Conservation (phyloP, 1,284 basidiomycete genomes). For the Malassezia sp. region DNA sequence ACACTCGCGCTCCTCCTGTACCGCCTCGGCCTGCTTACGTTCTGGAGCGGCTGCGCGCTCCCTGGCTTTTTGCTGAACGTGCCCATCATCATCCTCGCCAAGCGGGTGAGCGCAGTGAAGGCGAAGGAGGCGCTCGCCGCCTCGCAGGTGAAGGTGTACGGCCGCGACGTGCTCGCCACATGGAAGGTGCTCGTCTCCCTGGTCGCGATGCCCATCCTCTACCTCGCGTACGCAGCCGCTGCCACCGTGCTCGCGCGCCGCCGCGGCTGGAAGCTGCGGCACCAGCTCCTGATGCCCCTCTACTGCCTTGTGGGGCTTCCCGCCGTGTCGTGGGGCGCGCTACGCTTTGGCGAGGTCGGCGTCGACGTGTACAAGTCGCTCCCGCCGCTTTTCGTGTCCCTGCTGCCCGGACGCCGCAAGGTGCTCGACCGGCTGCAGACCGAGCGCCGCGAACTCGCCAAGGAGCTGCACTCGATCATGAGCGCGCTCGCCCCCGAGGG, state of each 20-base stretch:
- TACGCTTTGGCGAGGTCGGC: slow-evolving; percentile 97
- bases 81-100: slow-evolving; percentile 88
- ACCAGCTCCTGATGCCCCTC: slow-evolving; percentile 68
- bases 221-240: slow-evolving; percentile 52
- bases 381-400: slow-evolving; percentile 75
- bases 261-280: slow-evolving; percentile 47
- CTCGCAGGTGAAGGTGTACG: slow-evolving; percentile 89
- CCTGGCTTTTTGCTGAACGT: slow-evolving; percentile 90
- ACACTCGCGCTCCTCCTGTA: slow-evolving; percentile 74
- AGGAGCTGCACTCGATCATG: slow-evolving; percentile 78
- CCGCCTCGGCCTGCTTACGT: slow-evolving; percentile 64
- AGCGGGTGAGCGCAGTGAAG: slow-evolving; percentile 74
- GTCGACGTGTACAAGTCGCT: slow-evolving; percentile 98
- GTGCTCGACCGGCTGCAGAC: slow-evolving; percentile 68
- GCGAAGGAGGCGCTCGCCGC: slow-evolving; percentile 95
- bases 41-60: slow-evolving; percentile 77
- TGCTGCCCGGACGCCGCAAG: slow-evolving; percentile 80
- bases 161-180: slow-evolving; percentile 85
- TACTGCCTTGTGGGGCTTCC: slow-evolving; percentile 67
- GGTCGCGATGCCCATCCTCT: slow-evolving; percentile 76
- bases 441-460: slow-evolving; percentile 67
- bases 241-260: slow-evolving; percentile 67
- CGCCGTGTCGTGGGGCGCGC: slow-evolving; percentile 79
- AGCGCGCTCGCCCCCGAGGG: slow-evolving; percentile 55
- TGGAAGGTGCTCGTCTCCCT: slow-evolving; percentile 97